phyloP scores from a whole-genome alignment of 2,329 filamentous ascomycete species.

The Fusarium globosum region DNA sequence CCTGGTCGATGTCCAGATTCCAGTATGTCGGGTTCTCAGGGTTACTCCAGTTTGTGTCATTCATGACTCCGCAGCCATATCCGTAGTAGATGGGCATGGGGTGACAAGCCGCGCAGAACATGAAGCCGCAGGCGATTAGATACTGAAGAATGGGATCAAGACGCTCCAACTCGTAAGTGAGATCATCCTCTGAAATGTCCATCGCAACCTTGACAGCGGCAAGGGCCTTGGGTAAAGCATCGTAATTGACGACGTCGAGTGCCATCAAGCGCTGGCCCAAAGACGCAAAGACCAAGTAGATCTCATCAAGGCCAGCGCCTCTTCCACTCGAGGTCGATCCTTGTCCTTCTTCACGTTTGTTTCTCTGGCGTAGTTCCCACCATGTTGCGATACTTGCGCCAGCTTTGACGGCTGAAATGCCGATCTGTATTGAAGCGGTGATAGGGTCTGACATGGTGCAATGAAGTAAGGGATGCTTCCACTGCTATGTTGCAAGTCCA shows the following conservation, averaged over 20 bases:
- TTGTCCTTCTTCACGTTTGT: neutral
- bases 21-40: neutral
- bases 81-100: neutral
- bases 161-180: neutral
- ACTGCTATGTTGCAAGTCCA: neutral
- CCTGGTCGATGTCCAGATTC: neutral
- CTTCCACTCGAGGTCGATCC: neutral
- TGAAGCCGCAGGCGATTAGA: neutral
- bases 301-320: neutral
- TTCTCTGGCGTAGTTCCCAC: neutral
- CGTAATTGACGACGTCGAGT: neutral
- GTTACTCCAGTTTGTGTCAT: neutral
- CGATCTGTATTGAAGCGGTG: neutral
- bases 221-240: neutral
- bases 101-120: neutral
- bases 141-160: neutral
- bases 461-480: rapidly evolving
- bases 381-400: neutral
- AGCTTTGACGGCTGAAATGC: neutral
- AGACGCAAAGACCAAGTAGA: neutral
- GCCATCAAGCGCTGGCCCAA: neutral
- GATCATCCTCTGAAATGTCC: neutral
- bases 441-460: neutral
- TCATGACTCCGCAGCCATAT: neutral
- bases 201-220: neutral